These are phyloP conservation scores for Phytophthora ramorum DNA, from an alignment of 352 stramenopile genomes.

Conservation along the genomic window DNA sequence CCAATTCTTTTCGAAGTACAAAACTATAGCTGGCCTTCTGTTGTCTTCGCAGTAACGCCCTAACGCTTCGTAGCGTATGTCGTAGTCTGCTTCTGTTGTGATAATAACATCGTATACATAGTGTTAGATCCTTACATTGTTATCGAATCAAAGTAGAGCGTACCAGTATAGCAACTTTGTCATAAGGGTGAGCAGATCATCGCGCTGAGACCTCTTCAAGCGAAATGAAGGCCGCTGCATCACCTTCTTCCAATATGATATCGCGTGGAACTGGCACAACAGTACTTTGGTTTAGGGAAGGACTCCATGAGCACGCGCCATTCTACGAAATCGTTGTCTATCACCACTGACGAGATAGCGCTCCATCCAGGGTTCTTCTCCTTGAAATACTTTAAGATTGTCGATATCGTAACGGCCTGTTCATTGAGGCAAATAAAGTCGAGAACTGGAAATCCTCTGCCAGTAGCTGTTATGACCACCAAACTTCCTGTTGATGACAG, in stretches of 20 bases:
- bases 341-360: not conserved
- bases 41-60: conserved; percentile 7
- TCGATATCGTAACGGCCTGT: conserved; percentile 18
- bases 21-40: conserved; percentile 1
- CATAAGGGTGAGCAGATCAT: conserved; percentile 2
- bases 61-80: not conserved
- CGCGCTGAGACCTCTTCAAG: conserved; percentile 11
- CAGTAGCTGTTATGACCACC: conserved; percentile 16
- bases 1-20: conserved; percentile 29
- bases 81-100: conserved; percentile 9
- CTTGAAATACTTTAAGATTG: conserved; percentile 29
- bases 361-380: conserved; percentile 14
- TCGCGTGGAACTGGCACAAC: no score
- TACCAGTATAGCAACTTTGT: conserved; percentile 22
- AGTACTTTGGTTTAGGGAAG: not conserved
- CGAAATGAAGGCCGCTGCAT: conserved; percentile 7
- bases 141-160: not conserved
- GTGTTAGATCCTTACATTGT: not conserved
- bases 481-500: conserved; percentile 13
- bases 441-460: conserved; percentile 21
- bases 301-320: conserved; percentile 13
- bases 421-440: conserved; percentile 31
- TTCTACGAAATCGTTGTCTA: conserved; percentile 35
- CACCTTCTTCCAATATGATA: conserved; percentile 3
- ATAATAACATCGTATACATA: not conserved